Base-by-base conservation (phyloP, 805 yeast genomes). In the Pachysolen tannophilus region DNA sequence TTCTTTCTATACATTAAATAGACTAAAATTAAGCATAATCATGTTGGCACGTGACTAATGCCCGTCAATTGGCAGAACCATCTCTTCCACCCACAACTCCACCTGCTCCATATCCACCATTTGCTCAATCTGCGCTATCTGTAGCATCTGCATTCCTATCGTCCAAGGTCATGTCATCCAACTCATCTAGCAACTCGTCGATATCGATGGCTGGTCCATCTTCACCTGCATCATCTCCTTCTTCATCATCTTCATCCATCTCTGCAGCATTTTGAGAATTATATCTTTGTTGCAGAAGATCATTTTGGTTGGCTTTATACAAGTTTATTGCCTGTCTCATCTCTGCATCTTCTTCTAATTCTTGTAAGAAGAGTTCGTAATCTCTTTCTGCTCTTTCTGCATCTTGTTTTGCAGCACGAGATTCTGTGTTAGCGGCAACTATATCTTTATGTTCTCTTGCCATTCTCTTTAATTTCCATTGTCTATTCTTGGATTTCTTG, bases 391-490 rank as follows among this genome's bases (percentile, higher is more conserved):
- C 95, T 49, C 83, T 73, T 57, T 86, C 97, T 49, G 77, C 78
- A 43, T 87, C 96, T 60, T 83, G 92, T 65, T 75, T 82, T 37
- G 85, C 88, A 44, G 75, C 81, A 63, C 87, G 81, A 3, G 75
- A 67, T 42, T 60, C 65, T 44, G 56, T 56, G 39, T 68, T 75
- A 45, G 75, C 69, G 39, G 92, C 94, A 30, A 79, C 87, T 45
- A 85, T 77, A 48, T 88, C 97, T 46, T 76, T 74, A 63, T 88
- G 94, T 63, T 92, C 97, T 53, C 72, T 83, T 26, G 97, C 97
- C 96, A 90, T 88, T 71, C 97, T 82, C 78, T 84, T 83, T 61
- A 90, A 76, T 62, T 82, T 85, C 94, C 95, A 85, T 59, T 69
- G 68, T 71, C 90, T 78, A 69, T 78, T 74, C 73, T 80, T 81